Evolutionary conservation across 371 early-diverging fungal species (phyloP).

Genomic region (Actinomucor elegans): DNA sequence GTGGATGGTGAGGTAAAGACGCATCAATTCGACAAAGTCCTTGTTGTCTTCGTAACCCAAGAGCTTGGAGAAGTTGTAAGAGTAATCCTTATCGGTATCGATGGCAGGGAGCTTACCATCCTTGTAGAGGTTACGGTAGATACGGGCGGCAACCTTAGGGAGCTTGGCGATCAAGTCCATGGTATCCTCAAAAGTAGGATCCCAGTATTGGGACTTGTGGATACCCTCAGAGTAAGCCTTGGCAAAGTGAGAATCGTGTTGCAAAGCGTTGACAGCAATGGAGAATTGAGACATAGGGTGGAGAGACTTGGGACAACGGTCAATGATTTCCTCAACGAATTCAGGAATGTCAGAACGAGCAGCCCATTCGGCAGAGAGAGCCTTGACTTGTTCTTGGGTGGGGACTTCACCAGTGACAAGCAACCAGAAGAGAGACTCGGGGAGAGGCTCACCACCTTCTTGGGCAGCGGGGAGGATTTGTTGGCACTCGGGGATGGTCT

Average conservation of each 20-base stretch:
- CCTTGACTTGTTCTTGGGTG: constrained; percentile 88
- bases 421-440: constrained; percentile 98
- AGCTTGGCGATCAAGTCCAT: constrained; percentile 98
- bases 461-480: constrained; percentile 83
- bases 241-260: constrained; percentile 94
- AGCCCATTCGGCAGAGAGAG: constrained; percentile 94
- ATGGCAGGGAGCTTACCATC: constrained; percentile 89
- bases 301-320: constrained; percentile 95
- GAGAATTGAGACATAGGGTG: constrained; percentile 99
- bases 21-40: constrained; percentile 96
- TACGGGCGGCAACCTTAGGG: constrained; percentile 94
- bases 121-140: constrained; percentile 98
- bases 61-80: constrained; percentile 92
- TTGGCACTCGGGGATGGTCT: constrained; percentile 97
- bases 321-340: constrained; percentile 95
- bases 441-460: constrained; percentile 91
- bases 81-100: constrained; percentile 88
- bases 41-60: constrained; percentile 88
- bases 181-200: constrained; percentile 94
- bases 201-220: constrained; percentile 96
- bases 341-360: constrained; percentile 88
- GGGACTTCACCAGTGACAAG: constrained; percentile 97
- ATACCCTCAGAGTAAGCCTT: constrained; percentile 96
- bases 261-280: constrained; percentile 94
- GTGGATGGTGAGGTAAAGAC: constrained; percentile 98